phyloP scores from a whole-genome alignment of 805 yeast genomes.

The Cyberlindnera maclurae region DNA sequence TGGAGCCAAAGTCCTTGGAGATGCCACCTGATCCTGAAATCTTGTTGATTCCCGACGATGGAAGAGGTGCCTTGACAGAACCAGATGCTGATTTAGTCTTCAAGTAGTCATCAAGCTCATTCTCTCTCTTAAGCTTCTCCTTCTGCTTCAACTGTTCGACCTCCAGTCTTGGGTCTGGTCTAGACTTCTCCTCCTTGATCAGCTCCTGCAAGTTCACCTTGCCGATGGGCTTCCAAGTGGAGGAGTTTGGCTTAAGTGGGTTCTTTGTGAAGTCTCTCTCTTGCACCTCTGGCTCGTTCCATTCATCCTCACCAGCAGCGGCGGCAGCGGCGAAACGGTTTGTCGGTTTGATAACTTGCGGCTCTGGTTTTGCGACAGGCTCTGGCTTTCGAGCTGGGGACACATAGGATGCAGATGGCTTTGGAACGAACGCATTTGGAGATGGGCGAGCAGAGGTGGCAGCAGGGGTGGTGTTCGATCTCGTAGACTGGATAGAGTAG shows the following conservation, averaged over 20 bases:
- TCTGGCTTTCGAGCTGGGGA: slow-evolving; percentile 16
- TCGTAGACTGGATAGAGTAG: slow-evolving; percentile 57
- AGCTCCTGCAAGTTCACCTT: slow-evolving; percentile 44
- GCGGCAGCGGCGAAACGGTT: slow-evolving; percentile 2
- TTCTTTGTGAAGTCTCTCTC: slow-evolving; percentile 44
- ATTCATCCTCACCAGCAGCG: slow-evolving; percentile 29
- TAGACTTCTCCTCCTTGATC: slow-evolving; percentile 35
- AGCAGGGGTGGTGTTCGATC: slow-evolving; percentile 26
- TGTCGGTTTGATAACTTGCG: slow-evolving; percentile 17
- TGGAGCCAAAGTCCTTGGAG: slow-evolving; percentile 52
- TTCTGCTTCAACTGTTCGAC: slow-evolving; percentile 29
- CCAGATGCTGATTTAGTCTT: slow-evolving; percentile 28
- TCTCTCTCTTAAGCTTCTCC: slow-evolving; percentile 28
- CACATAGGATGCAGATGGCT: slow-evolving; percentile 6
- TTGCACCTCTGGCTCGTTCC: slow-evolving; percentile 39
- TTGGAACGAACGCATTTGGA: slow-evolving; percentile 24
- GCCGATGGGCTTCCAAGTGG: slow-evolving; percentile 57
- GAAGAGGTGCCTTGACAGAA: slow-evolving; percentile 19
- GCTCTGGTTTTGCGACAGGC: slow-evolving; percentile 13
- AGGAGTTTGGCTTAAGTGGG: slow-evolving; percentile 34
- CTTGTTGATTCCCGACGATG: slow-evolving; percentile 18
- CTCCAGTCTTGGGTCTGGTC: slow-evolving; percentile 37
- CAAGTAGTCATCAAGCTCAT: slow-evolving; percentile 28
- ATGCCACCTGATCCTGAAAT: slow-evolving; percentile 51
- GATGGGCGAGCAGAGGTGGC: slow-evolving; percentile 24